Conservation (phyloP, 2,329 filamentous ascomycete genomes). For the Diplodia seriata region DNA sequence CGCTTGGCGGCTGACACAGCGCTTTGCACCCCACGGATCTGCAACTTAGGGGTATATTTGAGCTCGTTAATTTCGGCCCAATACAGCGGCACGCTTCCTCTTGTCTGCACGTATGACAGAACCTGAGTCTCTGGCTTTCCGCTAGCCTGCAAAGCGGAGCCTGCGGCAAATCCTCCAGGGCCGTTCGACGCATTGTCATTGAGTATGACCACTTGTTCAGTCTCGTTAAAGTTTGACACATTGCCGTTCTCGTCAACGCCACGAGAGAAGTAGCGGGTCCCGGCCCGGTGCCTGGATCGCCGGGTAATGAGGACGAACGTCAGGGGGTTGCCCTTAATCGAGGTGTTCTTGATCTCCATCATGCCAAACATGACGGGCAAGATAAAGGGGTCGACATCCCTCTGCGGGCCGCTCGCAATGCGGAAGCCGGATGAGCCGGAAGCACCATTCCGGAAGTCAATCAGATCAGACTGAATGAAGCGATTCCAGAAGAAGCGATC, state of each 20-base stretch:
- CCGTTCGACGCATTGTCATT: conserved; percentile 78
- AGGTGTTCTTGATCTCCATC: conserved; percentile 86
- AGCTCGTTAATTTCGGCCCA: conserved; percentile 97
- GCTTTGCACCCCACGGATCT: conserved; percentile 83
- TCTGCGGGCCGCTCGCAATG: conserved; percentile 72
- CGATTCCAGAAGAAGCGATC: conserved; percentile 99
- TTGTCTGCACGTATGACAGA: conserved; percentile 92
- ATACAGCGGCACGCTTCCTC: conserved; percentile 93
- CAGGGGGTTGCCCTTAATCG: conserved; percentile 81
- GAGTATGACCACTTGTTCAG: conserved; percentile 87
- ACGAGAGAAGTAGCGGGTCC: conserved; percentile 93
- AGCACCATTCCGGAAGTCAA: conserved; percentile 77
- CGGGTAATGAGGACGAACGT: conserved; percentile 89
- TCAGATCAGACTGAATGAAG: conserved; percentile 88
- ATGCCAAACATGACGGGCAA: conserved; percentile 96
- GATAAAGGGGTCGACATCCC: conserved; percentile 86
- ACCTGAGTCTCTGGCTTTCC: conserved; percentile 77
- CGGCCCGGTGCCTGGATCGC: conserved; percentile 84
- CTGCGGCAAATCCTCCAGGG: conserved; percentile 80
- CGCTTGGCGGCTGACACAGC: conserved; percentile 78
- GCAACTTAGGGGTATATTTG: conserved; percentile 87
- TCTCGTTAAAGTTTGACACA: conserved; percentile 99
- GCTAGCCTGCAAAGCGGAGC: conserved; percentile 71
- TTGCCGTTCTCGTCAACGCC: conserved; percentile 92
- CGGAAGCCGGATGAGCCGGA: conserved; percentile 58